A percentile compares a stretch with the other conserved stretches of the same genome.
Conservation (phyloP, 208 protist genomes). For the Acanthamoeba sp. region DNA sequence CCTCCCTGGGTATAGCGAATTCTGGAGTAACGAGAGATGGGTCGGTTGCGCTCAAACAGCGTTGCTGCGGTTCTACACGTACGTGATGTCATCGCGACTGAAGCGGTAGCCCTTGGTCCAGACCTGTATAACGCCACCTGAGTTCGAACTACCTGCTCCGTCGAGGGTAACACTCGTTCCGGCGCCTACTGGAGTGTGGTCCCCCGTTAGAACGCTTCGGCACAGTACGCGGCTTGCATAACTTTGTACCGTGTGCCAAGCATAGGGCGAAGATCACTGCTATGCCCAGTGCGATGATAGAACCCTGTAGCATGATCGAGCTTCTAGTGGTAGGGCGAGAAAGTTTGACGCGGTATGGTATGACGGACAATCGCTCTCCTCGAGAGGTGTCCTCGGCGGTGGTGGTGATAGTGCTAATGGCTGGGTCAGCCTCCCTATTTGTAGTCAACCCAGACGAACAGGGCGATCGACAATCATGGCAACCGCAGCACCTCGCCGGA, state of each 20-base stretch:
- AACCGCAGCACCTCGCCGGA: too few species aligned
- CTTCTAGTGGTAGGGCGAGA: neutral
- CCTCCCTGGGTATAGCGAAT: neutral
- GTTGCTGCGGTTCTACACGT: neutral
- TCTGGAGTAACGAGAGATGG: neutral
- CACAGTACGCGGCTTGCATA: too few species aligned
- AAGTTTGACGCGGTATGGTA: neutral
- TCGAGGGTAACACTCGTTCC: neutral
- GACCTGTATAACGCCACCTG: neutral
- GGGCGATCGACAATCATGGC: neutral
- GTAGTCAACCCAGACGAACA: too few species aligned
- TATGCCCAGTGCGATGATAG: too few species aligned
- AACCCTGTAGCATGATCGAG: too few species aligned
- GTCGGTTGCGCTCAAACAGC: neutral
- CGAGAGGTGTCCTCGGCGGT: neutral
- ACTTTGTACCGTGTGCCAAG: too few species aligned
- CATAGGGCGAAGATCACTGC: too few species aligned
- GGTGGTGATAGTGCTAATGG: neutral
- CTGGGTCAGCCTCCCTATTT: neutral
- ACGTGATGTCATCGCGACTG: slow-evolving; percentile 27
- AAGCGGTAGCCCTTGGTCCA: slow-evolving; percentile 25
- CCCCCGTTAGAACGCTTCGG: neutral
- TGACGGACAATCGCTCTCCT: neutral
- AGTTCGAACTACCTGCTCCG: slow-evolving; percentile 26
- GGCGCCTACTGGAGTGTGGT: neutral